Conservation (phyloP, 164 flowering plant species). For the Vitis amurensis region DNA sequence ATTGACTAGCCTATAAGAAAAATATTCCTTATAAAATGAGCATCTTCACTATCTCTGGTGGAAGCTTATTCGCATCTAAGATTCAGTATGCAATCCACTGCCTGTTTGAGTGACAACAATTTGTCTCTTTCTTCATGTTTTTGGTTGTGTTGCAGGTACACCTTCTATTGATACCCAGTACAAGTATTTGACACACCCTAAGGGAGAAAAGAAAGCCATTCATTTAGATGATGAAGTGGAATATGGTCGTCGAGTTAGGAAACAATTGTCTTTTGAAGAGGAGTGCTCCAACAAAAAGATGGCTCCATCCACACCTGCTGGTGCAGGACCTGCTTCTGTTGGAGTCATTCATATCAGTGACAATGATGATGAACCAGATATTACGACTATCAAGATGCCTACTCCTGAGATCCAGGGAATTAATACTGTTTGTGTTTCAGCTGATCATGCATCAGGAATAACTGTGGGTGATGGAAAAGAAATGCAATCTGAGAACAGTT, state of each 20-base stretch:
- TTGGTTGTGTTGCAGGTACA: slow-evolving; percentile 21
- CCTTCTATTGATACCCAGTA: slow-evolving; percentile 15
- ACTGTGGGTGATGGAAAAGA: slow-evolving; percentile 2
- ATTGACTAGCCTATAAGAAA: background rate
- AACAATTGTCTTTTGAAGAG: slow-evolving; percentile 29
- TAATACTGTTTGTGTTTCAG: background rate
- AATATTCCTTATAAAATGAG: too few species aligned
- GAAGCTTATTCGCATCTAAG: too few species aligned
- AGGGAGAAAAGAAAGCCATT: slow-evolving; percentile 7
- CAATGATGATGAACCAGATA: slow-evolving; percentile 42
- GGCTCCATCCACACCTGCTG: slow-evolving; percentile 33
- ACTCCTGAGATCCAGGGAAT: background rate
- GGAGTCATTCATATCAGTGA: slow-evolving; percentile 40
- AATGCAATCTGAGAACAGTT: slow-evolving; percentile 7
- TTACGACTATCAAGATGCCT: background rate
- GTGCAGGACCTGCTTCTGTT: slow-evolving; percentile 17
- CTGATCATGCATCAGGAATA: slow-evolving; percentile 6
- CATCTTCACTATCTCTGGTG: too few species aligned
- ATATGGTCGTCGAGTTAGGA: slow-evolving; percentile 20
- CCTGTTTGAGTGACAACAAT: background rate
- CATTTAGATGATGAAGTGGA: slow-evolving; percentile 2
- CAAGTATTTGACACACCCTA: background rate
- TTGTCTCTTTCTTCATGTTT: background rate
- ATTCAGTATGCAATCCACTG: too few species aligned
- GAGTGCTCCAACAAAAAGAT: slow-evolving; percentile 25